These are phyloP conservation scores for Trypethelium eluteriae DNA, from an alignment of 495 filamentous ascomycete genomes.

Conservation along the genomic window DNA sequence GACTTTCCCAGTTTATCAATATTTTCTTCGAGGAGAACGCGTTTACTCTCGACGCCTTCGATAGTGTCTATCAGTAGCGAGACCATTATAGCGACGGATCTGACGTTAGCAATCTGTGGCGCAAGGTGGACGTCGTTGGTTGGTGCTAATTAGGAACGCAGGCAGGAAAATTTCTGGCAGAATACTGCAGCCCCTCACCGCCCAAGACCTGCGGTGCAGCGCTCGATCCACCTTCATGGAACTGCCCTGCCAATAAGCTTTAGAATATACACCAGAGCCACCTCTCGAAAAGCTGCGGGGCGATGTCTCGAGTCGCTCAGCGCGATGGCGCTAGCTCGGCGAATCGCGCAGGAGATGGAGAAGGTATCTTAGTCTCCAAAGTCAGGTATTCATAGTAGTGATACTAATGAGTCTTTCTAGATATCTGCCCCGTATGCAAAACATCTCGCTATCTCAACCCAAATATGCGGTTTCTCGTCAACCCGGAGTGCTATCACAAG, in stretches of 20 bases:
- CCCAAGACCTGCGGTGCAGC: background rate
- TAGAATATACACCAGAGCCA: background rate
- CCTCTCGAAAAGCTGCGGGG: slow-evolving; percentile 10
- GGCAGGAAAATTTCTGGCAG: background rate
- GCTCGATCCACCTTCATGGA: too few relatives aligned
- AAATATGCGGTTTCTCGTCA: slow-evolving; percentile 87
- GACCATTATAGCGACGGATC: slow-evolving; percentile 19
- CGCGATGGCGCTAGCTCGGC: slow-evolving; percentile 17
- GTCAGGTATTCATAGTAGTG: slow-evolving; percentile 25
- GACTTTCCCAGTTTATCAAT: slow-evolving; percentile 66
- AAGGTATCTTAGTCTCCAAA: background rate
- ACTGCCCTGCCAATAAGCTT: too few relatives aligned
- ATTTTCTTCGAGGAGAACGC: slow-evolving; percentile 65
- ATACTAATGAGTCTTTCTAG: slow-evolving; percentile 35
- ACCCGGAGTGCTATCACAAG: slow-evolving; percentile 96
- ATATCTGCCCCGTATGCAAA: slow-evolving; percentile 96
- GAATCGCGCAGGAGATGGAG: slow-evolving; percentile 26
- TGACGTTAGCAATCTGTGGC: too few relatives aligned
- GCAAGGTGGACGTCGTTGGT: background rate
- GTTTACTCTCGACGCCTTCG: slow-evolving; percentile 59
- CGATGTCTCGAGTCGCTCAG: slow-evolving; percentile 23
- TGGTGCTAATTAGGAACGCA: background rate
- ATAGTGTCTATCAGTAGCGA: slow-evolving; percentile 16
- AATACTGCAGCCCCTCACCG: background rate
- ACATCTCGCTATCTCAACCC: slow-evolving; percentile 89